A percentile compares a stretch with the other conserved stretches of the same genome.
These are phyloP conservation scores for Rostrohypoxylon terebratum DNA, from an alignment of 495 filamentous ascomycete genomes.

Conservation along the genomic window DNA sequence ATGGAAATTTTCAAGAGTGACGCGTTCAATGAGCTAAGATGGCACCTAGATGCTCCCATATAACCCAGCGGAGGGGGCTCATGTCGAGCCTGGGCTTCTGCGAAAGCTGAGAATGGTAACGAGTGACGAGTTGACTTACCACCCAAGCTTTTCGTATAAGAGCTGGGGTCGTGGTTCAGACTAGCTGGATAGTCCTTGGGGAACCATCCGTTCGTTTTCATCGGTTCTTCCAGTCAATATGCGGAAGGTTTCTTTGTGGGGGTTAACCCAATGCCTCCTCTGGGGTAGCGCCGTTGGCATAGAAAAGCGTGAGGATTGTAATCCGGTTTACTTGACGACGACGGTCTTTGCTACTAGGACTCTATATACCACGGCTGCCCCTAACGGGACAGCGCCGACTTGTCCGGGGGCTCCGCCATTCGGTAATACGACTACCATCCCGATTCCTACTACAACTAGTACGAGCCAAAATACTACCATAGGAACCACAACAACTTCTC, in stretches of 20 bases:
- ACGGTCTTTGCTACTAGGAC: constrained; percentile 45
- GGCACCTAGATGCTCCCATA: constrained; percentile 27
- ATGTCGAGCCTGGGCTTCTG: constrained; percentile 15
- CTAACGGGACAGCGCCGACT: constrained; percentile 31
- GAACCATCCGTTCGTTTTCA: constrained; percentile 18
- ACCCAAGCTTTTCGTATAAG: constrained; percentile 31
- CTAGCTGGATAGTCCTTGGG: constrained; percentile 18
- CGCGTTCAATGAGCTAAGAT: constrained; percentile 40
- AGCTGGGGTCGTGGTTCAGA: constrained; percentile 20
- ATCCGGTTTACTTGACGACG: constrained; percentile 36
- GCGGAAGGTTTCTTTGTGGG: constrained; percentile 31
- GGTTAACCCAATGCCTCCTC: constrained; percentile 36
- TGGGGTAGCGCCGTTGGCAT: constrained; percentile 30
- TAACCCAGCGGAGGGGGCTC: constrained; percentile 32
- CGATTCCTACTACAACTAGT: constrained; percentile 14
- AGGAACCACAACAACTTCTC: not conserved
- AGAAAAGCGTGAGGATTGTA: constrained; percentile 25
- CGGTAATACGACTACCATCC: constrained; percentile 22
- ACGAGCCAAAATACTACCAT: not conserved
- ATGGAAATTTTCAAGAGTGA: constrained; percentile 26
- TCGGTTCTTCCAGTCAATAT: constrained; percentile 24
- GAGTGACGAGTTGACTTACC: constrained; percentile 22
- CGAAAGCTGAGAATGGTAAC: constrained; percentile 13
- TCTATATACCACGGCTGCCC: constrained; percentile 36
- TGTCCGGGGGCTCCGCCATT: constrained; percentile 29